phyloP scores from a whole-genome alignment of 352 stramenopile species.

The Phytophthora cajani region DNA sequence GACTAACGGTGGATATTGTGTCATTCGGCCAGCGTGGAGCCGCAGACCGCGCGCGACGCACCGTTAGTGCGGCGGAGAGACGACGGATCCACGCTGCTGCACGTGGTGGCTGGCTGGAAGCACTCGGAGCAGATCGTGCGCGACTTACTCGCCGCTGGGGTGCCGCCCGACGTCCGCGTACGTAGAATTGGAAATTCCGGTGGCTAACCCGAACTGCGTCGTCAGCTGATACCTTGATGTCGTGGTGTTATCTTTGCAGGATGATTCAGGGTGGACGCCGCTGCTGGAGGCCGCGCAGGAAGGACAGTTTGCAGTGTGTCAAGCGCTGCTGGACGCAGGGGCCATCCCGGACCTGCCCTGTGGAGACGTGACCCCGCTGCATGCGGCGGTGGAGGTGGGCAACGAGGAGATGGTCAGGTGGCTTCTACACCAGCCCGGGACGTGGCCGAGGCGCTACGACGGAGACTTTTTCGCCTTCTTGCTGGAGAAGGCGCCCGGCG shows the following conservation, averaged over 20 bases:
- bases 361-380: constrained; percentile 50
- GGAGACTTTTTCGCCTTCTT: constrained; percentile 58
- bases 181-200: not conserved
- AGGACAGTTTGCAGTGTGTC: constrained; percentile 57
- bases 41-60: constrained; percentile 37
- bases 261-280: constrained; percentile 63
- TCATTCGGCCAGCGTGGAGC: constrained; percentile 47
- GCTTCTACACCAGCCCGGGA: constrained; percentile 49
- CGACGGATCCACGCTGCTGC: constrained; percentile 63
- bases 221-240: constrained; percentile 2
- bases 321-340: constrained; percentile 50
- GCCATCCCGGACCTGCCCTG: constrained; percentile 49
- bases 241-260: constrained; percentile 15
- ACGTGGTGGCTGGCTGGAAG: constrained; percentile 62
- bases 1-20: constrained; percentile 2
- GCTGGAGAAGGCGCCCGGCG: constrained; percentile 57
- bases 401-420: constrained; percentile 63
- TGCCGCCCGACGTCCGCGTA: constrained; percentile 46
- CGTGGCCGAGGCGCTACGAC: constrained; percentile 43
- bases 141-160: constrained; percentile 45
- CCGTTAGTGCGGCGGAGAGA: constrained; percentile 24
- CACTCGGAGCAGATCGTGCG: constrained; percentile 60
- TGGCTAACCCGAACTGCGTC: not conserved
- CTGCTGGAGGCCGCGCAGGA: constrained; percentile 70
- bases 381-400: constrained; percentile 58